phyloP scores from a whole-genome alignment of 371 early-diverging fungal genomes.

The Massospora cicadina region DNA sequence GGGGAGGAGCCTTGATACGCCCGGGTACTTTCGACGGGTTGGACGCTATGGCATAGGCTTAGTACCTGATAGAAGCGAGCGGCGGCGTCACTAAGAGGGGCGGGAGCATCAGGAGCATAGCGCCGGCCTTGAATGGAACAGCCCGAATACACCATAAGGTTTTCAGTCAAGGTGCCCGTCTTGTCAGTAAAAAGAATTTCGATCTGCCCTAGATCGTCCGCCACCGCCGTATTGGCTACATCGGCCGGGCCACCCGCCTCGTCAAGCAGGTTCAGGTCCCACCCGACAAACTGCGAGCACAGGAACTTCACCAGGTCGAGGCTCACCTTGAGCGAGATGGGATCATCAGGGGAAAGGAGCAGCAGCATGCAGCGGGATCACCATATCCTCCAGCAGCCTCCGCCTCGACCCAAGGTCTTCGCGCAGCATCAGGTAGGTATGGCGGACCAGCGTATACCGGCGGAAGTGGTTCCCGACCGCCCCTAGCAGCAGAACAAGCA shows the following conservation, averaged over 20 bases:
- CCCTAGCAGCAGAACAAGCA: slow-evolving; percentile 24
- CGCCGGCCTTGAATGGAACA: slow-evolving; percentile 49
- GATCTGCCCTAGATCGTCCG: slow-evolving; percentile 87
- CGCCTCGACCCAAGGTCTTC: neutral
- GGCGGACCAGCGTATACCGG: slow-evolving; percentile 13
- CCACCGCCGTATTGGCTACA: slow-evolving; percentile 61
- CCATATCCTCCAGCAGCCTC: slow-evolving; percentile 10
- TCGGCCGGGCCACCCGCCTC: slow-evolving; percentile 49
- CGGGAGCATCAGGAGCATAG: slow-evolving; percentile 16
- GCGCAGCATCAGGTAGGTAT: slow-evolving; percentile 12
- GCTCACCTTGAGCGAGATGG: slow-evolving; percentile 47
- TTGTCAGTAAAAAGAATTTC: slow-evolving; percentile 87
- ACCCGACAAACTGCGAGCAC: slow-evolving; percentile 56
- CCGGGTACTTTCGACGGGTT: slow-evolving; percentile 23
- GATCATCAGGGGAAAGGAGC: slow-evolving; percentile 65
- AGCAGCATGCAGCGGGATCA: slow-evolving; percentile 48
- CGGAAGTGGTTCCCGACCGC: slow-evolving; percentile 12
- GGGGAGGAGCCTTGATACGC: slow-evolving; percentile 80
- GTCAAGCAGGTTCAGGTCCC: slow-evolving; percentile 58
- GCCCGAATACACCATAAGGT: slow-evolving; percentile 79
- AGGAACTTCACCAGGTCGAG: slow-evolving; percentile 48
- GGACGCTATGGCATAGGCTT: slow-evolving; percentile 83
- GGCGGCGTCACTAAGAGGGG: neutral
- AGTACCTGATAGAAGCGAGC: slow-evolving; percentile 52
- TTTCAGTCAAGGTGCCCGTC: slow-evolving; percentile 91